Evolutionary conservation across 768 basidiomycete genomes (phyloP).

Genomic region (Naganishia randhawae): DNA sequence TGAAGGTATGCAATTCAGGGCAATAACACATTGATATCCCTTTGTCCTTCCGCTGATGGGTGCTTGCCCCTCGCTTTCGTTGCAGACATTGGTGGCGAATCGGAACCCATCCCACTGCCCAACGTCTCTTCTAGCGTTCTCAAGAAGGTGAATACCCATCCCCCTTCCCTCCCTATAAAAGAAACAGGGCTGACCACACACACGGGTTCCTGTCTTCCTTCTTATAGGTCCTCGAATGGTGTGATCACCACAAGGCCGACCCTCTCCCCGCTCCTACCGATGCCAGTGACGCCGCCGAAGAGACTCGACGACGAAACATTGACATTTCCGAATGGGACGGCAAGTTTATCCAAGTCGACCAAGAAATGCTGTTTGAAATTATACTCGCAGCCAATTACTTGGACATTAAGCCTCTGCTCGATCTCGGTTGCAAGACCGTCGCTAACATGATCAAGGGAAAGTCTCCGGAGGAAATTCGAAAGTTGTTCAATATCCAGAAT

Average conservation of each 20-base stretch:
- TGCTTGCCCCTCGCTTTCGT: background rate
- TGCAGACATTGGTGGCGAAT: constrained; percentile 91
- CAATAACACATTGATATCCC: constrained; percentile 15
- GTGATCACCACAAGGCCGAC: constrained; percentile 96
- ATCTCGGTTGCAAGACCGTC: constrained; percentile 96
- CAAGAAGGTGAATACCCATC: constrained; percentile 27
- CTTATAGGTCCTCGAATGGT: constrained; percentile 88
- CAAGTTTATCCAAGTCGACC: constrained; percentile 78
- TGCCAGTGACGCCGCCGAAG: constrained; percentile 60
- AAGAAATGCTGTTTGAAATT: constrained; percentile 99
- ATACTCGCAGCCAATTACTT: constrained; percentile 99
- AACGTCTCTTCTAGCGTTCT: constrained; percentile 53
- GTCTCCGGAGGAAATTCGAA: constrained; percentile 98
- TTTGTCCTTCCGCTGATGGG: background rate
- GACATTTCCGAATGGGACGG: constrained; percentile 99
- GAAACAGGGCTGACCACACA: constrained; percentile 40
- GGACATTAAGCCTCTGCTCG: constrained; percentile 96
- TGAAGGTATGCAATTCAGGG: constrained; percentile 66
- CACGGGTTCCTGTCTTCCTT: constrained; percentile 28
- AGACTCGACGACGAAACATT: constrained; percentile 94
- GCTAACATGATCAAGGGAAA: constrained; percentile 99
- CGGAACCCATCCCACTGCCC: constrained; percentile 89
- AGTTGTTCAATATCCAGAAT: constrained; percentile 87
- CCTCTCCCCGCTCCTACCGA: constrained; percentile 72
- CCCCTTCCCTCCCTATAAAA: too few species aligned